phyloP scores from a whole-genome alignment of 495 filamentous ascomycete genomes.

The Podospora pseudoanserina region DNA sequence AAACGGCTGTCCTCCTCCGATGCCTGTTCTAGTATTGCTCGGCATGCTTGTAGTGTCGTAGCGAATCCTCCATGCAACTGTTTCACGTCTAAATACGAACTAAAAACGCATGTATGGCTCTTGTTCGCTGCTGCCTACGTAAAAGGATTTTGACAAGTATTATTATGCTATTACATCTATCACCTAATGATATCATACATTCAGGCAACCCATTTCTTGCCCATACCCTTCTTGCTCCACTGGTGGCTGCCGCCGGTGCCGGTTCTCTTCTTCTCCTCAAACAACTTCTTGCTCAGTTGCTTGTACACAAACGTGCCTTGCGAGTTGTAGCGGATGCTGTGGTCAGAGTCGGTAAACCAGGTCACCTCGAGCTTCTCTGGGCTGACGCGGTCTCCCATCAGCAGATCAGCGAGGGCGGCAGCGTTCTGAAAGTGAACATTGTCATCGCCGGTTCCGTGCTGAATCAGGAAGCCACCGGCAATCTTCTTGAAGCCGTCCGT shows the following conservation, averaged over 20 bases:
- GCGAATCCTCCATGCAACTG: background rate
- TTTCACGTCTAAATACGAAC: background rate
- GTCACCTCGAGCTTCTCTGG: constrained; percentile 51
- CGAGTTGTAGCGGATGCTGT: constrained; percentile 47
- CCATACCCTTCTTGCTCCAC: constrained; percentile 19
- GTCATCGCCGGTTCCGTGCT: constrained; percentile 57
- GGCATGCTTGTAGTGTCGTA: background rate
- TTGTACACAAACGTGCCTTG: constrained; percentile 47
- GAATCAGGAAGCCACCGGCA: constrained; percentile 49
- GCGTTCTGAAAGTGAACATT: constrained; percentile 60
- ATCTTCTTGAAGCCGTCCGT: constrained; percentile 50
- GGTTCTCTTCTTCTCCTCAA: constrained; percentile 27
- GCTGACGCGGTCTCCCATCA: constrained; percentile 46
- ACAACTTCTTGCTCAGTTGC: constrained; percentile 42
- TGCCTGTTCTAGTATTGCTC: background rate
- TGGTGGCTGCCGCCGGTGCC: constrained; percentile 17
- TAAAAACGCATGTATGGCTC: too few relatives aligned
- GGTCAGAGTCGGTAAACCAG: constrained; percentile 55
- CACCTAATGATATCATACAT: background rate
- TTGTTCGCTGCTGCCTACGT: too few relatives aligned
- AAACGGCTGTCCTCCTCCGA: too few relatives aligned
- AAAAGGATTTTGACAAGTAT: background rate
- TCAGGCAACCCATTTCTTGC: background rate
- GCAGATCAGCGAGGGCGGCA: constrained; percentile 49
- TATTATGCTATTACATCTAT: background rate